Evolutionary conservation across 345 rosid species (phyloP).

Genomic region (Melaleuca alternifolia): DNA sequence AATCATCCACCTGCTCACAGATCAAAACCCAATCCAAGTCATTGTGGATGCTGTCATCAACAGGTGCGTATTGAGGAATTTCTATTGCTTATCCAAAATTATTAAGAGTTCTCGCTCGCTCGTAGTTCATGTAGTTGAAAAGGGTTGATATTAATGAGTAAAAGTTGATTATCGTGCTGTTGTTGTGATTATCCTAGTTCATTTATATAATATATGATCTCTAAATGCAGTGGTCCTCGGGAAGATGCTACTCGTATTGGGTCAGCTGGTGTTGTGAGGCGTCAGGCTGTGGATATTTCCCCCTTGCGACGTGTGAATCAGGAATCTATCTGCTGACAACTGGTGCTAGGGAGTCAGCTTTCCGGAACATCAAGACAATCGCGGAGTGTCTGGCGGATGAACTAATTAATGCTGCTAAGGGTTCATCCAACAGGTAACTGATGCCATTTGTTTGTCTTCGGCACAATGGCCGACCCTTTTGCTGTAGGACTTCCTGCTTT

Average conservation of each 20-base stretch:
- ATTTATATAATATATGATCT: neutral
- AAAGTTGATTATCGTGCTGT: neutral
- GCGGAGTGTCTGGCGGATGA: no score
- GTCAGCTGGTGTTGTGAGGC: constrained; percentile 96
- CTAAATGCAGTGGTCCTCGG: constrained; percentile 64
- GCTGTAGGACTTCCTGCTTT: neutral
- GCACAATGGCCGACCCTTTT: neutral
- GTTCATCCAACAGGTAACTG: constrained; percentile 84
- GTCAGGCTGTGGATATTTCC: no score
- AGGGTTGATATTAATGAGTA: neutral
- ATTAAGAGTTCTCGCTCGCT: neutral
- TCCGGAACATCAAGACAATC: no score
- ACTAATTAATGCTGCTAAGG: constrained; percentile 95
- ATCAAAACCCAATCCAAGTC: constrained; percentile 81
- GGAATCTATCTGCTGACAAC: no score
- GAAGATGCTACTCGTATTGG: constrained; percentile 98
- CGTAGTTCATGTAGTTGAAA: neutral
- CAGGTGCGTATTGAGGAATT: constrained; percentile 33
- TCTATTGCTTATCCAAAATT: neutral
- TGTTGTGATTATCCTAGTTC: neutral
- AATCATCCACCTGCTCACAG: constrained; percentile 75
- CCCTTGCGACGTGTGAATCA: no score
- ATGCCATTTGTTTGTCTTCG: neutral
- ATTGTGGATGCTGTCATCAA: constrained; percentile 83
- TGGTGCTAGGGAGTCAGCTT: no score